These are phyloP conservation scores for Cenchrus purpureus DNA, from an alignment of 176 grass and related monocot species.

Conservation along the genomic window DNA sequence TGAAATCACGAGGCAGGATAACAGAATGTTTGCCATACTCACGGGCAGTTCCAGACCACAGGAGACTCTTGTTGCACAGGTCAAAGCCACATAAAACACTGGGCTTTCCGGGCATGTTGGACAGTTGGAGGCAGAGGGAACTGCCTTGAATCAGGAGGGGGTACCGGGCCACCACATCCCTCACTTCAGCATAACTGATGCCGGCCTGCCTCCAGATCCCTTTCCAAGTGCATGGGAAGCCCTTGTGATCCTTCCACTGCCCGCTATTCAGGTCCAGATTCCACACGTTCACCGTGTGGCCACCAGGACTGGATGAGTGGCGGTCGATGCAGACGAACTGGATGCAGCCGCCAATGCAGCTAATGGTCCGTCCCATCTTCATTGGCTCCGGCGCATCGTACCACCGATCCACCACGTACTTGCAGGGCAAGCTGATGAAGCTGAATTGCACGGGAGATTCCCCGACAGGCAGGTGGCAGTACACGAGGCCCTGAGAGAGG, in stretches of 20 bases:
- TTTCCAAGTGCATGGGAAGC: neutral
- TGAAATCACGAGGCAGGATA: neutral
- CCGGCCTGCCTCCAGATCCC: neutral
- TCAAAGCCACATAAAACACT: neutral
- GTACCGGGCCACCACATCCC: neutral
- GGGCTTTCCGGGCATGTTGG: no score
- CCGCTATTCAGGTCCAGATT: neutral
- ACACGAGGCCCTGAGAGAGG: neutral
- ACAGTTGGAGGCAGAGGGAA: neutral
- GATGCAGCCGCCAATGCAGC: neutral
- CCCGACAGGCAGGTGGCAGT: neutral
- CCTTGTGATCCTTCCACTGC: neutral
- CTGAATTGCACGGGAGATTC: neutral
- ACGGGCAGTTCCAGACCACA: neutral
- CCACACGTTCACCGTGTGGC: neutral
- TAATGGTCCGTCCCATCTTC: neutral
- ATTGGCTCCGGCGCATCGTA: fast-evolving
- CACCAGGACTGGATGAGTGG: neutral
- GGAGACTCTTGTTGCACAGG: neutral
- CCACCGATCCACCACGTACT: neutral
- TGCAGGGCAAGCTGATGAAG: neutral
- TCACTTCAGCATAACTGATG: neutral
- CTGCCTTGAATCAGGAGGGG: neutral
- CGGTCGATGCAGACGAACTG: neutral
- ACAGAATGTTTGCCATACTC: neutral